phyloP scores from a whole-genome alignment of 148 eudicot genomes.

The Rhododendron ovatum region DNA sequence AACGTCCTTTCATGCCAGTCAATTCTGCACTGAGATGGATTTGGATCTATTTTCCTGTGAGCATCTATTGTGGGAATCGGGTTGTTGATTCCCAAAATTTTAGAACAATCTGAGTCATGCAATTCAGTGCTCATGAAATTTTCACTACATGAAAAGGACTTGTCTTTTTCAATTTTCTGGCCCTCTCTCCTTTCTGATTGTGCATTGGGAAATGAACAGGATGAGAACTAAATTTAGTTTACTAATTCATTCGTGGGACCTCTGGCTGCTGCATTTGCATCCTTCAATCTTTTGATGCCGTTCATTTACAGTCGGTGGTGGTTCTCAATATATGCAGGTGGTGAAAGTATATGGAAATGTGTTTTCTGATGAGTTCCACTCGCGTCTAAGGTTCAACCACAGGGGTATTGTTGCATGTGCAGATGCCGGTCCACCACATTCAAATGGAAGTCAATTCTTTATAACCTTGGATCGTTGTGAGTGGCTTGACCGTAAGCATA shows the following conservation, averaged over 20 bases:
- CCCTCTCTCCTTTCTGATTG: neutral
- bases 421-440: conserved; percentile 70
- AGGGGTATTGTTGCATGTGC: conserved; percentile 96
- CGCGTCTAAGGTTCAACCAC: conserved; percentile 87
- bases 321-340: conserved; percentile 47
- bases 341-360: conserved; percentile 87
- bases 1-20: neutral
- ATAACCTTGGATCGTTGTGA: conserved; percentile 89
- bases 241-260: neutral
- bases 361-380: conserved; percentile 87
- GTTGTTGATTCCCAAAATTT: neutral
- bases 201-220: neutral
- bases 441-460: conserved; percentile 95
- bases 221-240: neutral
- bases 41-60: neutral
- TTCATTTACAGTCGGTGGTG: neutral
- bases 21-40: neutral
- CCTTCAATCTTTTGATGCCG: neutral
- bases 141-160: neutral
- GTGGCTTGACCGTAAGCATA: conserved; percentile 92
- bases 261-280: neutral
- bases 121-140: neutral
- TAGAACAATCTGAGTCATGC: neutral
- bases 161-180: neutral
- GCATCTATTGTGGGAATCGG: neutral